phyloP scores from a whole-genome alignment of 164 flowering plant species.

The Umbellularia californica region DNA sequence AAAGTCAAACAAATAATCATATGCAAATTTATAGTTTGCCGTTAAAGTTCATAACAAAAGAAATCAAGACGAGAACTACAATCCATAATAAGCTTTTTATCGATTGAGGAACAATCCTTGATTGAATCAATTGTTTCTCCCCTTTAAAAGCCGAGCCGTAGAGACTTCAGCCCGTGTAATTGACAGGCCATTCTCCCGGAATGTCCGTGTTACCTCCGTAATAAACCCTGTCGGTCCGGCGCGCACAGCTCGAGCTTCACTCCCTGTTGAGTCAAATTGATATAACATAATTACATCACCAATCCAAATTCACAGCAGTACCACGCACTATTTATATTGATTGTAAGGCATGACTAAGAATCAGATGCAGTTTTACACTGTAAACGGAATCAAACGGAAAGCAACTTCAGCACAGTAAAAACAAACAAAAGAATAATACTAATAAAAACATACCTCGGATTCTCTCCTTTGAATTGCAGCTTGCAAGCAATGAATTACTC shows the following conservation, averaged over 20 bases:
- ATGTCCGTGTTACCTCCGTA: constrained; percentile 84
- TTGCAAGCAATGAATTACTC: constrained; percentile 65
- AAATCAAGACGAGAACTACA: no score
- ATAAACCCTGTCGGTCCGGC: constrained; percentile 51
- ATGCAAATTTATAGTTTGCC: no score
- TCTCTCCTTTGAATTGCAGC: constrained; percentile 78
- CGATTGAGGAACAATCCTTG: no score
- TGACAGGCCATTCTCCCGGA: constrained; percentile 86
- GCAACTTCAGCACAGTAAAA: background rate
- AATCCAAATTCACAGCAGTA: background rate
- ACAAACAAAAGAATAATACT: background rate
- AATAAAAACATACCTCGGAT: constrained; percentile 47
- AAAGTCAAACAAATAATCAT: no score
- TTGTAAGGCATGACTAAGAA: background rate
- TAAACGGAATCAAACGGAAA: background rate
- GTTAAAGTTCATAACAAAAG: no score
- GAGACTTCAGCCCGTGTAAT: constrained; percentile 89
- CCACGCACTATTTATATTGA: no score
- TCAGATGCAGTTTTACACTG: background rate
- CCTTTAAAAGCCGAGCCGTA: no score
- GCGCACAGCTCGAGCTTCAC: constrained; percentile 26
- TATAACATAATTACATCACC: background rate
- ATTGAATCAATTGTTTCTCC: no score
- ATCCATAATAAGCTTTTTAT: no score
- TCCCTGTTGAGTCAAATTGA: constrained; percentile 18